Percentiles rank a stretch among this genome's conserved stretches.
Conservation (phyloP, 1,139 yeast genomes). For the Saccharomyces hybrid region DNA sequence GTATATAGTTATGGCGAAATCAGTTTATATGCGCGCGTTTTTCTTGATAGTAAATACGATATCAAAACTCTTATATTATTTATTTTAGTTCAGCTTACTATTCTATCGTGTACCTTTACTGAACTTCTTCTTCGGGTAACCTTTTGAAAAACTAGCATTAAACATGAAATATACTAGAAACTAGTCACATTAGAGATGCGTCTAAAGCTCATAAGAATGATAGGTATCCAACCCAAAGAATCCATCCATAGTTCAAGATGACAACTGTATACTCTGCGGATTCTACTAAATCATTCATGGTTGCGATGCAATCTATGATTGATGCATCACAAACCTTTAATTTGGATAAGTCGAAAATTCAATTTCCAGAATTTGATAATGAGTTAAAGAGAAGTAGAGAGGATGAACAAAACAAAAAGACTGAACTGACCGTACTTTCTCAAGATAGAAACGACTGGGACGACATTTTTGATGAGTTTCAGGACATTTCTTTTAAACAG, state of each 20-base stretch:
- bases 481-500: conserved; percentile 30
- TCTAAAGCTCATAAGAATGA: conserved; percentile 1
- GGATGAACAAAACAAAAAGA: conserved; percentile 12
- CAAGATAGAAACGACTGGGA: conserved; percentile 33
- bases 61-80: background rate
- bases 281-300: conserved; percentile 71
- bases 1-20: background rate
- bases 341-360: conserved; percentile 17
- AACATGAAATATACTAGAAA: background rate
- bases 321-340: conserved; percentile 37
- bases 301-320: conserved; percentile 64
- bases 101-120: background rate
- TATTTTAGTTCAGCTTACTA: background rate
- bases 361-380: conserved; percentile 28
- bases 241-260: conserved; percentile 18
- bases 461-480: conserved; percentile 35
- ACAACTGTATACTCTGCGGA: conserved; percentile 41
- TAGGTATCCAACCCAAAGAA: conserved; percentile 1
- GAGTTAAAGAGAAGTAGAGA: conserved; percentile 22
- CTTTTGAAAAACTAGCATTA: background rate
- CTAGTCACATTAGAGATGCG: background rate
- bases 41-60: background rate
- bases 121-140: background rate
- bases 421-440: conserved; percentile 25
- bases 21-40: background rate